These are phyloP conservation scores for Leptographium wingfieldii DNA, from an alignment of 2,329 filamentous ascomycete species.

Conservation along the genomic window DNA sequence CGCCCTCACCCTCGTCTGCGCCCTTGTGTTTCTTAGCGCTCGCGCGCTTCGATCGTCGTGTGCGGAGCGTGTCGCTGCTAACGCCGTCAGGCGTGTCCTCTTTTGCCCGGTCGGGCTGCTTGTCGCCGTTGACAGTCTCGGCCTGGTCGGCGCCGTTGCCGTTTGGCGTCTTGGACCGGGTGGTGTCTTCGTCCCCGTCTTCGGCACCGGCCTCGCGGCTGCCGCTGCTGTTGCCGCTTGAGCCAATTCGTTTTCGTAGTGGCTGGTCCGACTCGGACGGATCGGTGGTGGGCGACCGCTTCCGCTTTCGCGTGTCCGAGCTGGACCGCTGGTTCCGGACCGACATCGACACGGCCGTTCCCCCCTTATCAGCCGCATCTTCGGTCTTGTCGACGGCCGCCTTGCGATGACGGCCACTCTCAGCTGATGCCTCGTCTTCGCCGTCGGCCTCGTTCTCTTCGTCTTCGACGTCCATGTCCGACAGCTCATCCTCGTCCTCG, in stretches of 20 bases:
- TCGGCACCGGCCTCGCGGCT: neutral
- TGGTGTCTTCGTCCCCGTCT: neutral
- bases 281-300: constrained; percentile 33
- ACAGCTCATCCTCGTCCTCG: constrained; percentile 18
- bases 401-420: constrained; percentile 9
- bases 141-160: constrained; percentile 25
- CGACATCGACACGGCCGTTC: neutral
- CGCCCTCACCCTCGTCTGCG: constrained; percentile 2
- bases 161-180: constrained; percentile 13
- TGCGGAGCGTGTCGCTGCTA: constrained; percentile 21
- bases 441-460: constrained; percentile 22
- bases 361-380: constrained; percentile 17
- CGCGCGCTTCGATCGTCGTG: constrained; percentile 29
- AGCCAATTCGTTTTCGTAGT: constrained; percentile 39
- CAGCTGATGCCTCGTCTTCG: constrained; percentile 9
- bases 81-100: constrained; percentile 18
- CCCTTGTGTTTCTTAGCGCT: constrained; percentile 21
- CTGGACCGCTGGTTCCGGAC: constrained; percentile 12
- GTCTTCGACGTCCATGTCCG: constrained; percentile 16
- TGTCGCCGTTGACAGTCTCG: constrained; percentile 26
- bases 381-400: constrained; percentile 5
- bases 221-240: constrained; percentile 23
- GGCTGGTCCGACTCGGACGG: constrained; percentile 34
- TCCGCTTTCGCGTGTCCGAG: constrained; percentile 34
- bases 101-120: constrained; percentile 21